phyloP scores from a whole-genome alignment of 2,329 filamentous ascomycete genomes.

The Aschersonia sp. region DNA sequence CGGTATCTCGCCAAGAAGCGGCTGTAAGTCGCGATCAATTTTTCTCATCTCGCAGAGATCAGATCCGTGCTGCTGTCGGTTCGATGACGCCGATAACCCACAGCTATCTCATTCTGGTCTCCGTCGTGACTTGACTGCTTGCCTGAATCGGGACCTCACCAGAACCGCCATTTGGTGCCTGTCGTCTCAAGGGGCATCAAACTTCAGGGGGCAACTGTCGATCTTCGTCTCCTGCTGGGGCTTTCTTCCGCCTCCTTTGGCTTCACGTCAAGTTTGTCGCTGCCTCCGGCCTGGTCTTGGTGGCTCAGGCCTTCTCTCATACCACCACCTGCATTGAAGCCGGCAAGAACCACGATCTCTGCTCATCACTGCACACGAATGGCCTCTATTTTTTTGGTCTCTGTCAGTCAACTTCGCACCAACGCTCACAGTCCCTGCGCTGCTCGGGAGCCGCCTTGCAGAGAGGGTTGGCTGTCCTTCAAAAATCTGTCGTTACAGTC shows the following conservation, averaged over 20 bases:
- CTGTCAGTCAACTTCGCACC: too few species aligned
- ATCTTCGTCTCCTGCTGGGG: too few species aligned
- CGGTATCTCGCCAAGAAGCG: not conserved
- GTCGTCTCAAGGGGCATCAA: not conserved
- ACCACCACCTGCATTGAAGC: too few species aligned
- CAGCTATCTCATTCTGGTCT: conserved; percentile 41
- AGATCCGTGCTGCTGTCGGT: not conserved
- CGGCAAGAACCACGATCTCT: too few species aligned
- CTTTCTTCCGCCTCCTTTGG: too few species aligned
- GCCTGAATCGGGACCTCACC: not conserved
- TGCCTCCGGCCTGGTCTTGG: too few species aligned
- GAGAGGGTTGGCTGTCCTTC: not conserved
- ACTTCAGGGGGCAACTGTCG: not conserved
- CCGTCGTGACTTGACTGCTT: conserved; percentile 32
- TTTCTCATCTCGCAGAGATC: not conserved
- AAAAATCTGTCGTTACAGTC: not conserved
- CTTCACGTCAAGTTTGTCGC: too few species aligned
- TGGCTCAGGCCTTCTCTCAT: too few species aligned
- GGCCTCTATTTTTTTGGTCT: too few species aligned
- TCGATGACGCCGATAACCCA: conserved; percentile 43
- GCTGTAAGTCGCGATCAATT: not conserved
- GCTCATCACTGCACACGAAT: too few species aligned
- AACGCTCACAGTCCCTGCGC: too few species aligned
- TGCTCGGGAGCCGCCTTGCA: not conserved
- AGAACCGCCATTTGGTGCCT: not conserved